Evolutionary conservation across 108 stramenopile genomes (phyloP).

Genomic region (Chaetoceros tenuissimus): DNA sequence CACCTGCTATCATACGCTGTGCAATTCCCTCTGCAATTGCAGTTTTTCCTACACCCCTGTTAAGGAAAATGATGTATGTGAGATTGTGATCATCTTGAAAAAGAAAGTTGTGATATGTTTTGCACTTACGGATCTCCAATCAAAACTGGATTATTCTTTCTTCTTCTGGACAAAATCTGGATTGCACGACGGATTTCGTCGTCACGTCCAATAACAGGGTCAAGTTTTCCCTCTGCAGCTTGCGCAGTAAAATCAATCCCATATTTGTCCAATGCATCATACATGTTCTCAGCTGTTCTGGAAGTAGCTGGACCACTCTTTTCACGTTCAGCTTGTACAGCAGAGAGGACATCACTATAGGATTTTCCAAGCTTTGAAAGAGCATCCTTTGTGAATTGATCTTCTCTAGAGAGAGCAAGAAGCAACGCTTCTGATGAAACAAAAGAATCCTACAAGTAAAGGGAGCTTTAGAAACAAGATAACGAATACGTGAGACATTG

Average conservation of each 20-base stretch:
- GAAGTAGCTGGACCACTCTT: constrained; percentile 51
- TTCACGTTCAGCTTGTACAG: constrained; percentile 50
- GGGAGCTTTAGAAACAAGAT: not conserved
- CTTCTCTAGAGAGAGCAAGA: constrained; percentile 49
- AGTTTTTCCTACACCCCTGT: constrained; percentile 80
- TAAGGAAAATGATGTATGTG: not conserved
- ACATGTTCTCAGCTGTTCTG: constrained; percentile 77
- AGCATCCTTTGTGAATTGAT: constrained; percentile 55
- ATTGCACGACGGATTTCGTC: constrained; percentile 95
- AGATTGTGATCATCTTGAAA: not conserved
- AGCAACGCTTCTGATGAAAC: constrained; percentile 71
- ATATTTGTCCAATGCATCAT: constrained; percentile 93
- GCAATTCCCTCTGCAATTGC: constrained; percentile 96
- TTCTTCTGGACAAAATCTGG: constrained; percentile 91
- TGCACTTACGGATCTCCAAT: constrained; percentile 98
- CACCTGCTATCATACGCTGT: constrained; percentile 79
- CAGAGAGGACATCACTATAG: constrained; percentile 37
- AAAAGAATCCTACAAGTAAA: constrained; percentile 52
- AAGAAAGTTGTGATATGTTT: constrained; percentile 35
- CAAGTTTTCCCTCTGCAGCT: constrained; percentile 75
- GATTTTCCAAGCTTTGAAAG: constrained; percentile 40
- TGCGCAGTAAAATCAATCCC: constrained; percentile 90
- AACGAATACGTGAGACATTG: not conserved
- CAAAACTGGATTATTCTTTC: constrained; percentile 98
- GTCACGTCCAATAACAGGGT: constrained; percentile 98